phyloP scores from a whole-genome alignment of 208 protist genomes.

The Giardia duodenalis region DNA sequence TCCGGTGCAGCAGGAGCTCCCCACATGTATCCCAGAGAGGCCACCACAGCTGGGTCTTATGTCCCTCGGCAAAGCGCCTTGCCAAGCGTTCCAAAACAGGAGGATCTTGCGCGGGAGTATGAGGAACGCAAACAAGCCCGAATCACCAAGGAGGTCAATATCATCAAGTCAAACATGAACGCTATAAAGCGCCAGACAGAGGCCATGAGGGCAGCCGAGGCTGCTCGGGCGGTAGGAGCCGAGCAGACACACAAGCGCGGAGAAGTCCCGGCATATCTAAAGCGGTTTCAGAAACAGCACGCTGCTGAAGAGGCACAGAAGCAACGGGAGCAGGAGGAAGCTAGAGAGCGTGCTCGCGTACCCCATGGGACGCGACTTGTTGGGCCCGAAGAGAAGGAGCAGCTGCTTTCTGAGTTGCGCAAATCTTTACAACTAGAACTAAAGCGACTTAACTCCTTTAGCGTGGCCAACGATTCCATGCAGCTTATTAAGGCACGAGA shows the following conservation, averaged over 20 bases:
- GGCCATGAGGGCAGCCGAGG: neutral
- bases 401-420: neutral
- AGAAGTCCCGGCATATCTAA: slow-evolving; percentile 9
- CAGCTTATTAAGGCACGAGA: neutral
- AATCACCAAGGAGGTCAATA: neutral
- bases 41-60: neutral
- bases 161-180: neutral
- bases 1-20: neutral
- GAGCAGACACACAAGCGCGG: neutral
- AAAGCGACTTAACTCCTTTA: neutral
- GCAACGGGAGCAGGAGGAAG: neutral
- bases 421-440: neutral
- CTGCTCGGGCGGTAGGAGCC: neutral
- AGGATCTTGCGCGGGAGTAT: neutral
- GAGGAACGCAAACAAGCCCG: neutral
- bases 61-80: neutral
- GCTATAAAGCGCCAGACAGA: neutral
- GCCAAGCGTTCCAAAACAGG: neutral
- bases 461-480: neutral
- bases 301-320: neutral
- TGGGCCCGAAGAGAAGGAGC: neutral
- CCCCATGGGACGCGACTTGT: neutral
- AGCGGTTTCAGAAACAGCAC: neutral
- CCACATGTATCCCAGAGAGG: neutral
- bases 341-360: neutral